phyloP scores from a whole-genome alignment of 1,284 basidiomycete species.

The Hypsizygus ulmarius region DNA sequence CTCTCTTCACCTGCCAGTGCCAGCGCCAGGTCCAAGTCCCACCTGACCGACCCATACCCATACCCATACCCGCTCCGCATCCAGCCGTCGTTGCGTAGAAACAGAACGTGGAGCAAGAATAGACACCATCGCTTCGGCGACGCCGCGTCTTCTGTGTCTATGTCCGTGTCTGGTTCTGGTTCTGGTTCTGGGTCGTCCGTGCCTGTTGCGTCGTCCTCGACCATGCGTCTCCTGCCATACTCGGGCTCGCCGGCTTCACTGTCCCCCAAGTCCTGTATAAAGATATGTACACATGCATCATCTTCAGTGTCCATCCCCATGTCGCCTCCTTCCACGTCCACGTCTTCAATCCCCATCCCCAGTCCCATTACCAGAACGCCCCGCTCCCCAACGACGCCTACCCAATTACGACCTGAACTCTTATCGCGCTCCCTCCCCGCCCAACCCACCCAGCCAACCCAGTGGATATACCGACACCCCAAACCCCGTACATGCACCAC shows the following conservation, averaged over 20 bases:
- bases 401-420: constrained; percentile 18
- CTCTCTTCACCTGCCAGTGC: constrained; percentile 3
- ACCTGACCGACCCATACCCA: constrained; percentile 6
- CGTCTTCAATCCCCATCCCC: constrained; percentile 15
- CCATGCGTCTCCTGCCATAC: constrained; percentile 2
- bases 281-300: constrained; percentile 6
- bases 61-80: constrained; percentile 11
- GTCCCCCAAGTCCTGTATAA: constrained; percentile 8
- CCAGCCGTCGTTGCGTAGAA: constrained; percentile 8
- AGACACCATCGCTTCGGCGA: constrained; percentile 20
- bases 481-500: constrained; percentile 29
- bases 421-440: constrained; percentile 20
- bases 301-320: constrained; percentile 15
- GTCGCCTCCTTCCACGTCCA: constrained; percentile 8
- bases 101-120: constrained; percentile 15
- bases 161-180: background rate
- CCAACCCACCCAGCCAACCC: constrained; percentile 22
- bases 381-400: constrained; percentile 18
- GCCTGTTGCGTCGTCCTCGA: background rate
- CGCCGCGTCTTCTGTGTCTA: background rate
- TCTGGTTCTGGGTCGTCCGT: background rate
- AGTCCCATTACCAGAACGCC: background rate
- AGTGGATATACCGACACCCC: constrained; percentile 48
- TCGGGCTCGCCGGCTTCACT: constrained; percentile 1
- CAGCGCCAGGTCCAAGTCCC: too few relatives aligned